phyloP scores from a whole-genome alignment of 2,329 filamentous ascomycete genomes.

The Ascochyta lentis region DNA sequence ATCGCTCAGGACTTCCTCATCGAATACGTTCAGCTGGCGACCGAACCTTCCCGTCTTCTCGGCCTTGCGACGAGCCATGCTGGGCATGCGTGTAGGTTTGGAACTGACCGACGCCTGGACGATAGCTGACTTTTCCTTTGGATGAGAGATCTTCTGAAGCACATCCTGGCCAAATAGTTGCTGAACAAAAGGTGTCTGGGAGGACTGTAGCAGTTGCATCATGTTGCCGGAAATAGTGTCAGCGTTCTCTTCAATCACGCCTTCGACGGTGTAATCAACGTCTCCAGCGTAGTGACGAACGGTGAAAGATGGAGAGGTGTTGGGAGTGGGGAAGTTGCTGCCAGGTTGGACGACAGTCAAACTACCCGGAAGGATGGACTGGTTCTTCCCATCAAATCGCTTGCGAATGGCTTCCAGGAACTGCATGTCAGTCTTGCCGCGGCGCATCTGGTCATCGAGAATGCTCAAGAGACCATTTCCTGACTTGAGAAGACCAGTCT shows the following conservation, averaged over 20 bases:
- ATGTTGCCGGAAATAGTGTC: slow-evolving; percentile 95
- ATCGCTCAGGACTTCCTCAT: slow-evolving; percentile 58
- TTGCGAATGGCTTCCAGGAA: slow-evolving; percentile 89
- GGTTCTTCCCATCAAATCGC: slow-evolving; percentile 93
- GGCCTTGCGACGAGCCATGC: slow-evolving; percentile 83
- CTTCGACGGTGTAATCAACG: slow-evolving; percentile 88
- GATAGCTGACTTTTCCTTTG: slow-evolving; percentile 85
- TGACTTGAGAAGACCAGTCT: slow-evolving; percentile 87
- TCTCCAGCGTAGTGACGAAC: slow-evolving; percentile 96
- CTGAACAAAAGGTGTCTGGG: slow-evolving; percentile 85
- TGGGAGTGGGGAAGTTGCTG: slow-evolving; percentile 88
- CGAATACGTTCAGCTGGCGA: slow-evolving; percentile 46
- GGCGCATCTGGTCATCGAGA: slow-evolving; percentile 91
- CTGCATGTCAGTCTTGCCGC: slow-evolving; percentile 86
- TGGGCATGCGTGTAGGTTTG: slow-evolving; percentile 89
- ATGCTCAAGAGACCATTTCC: slow-evolving; percentile 94
- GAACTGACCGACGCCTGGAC: slow-evolving; percentile 97
- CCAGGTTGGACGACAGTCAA: slow-evolving; percentile 79
- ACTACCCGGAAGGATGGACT: slow-evolving; percentile 80
- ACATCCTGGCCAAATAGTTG: slow-evolving; percentile 97
- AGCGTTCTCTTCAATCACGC: slow-evolving; percentile 91
- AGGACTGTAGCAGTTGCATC: slow-evolving; percentile 89
- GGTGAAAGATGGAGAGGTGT: slow-evolving; percentile 80
- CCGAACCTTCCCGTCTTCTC: slow-evolving; percentile 59
- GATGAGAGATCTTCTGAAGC: slow-evolving; percentile 90